These are phyloP conservation scores for Aegilops tauschii DNA, from an alignment of 176 grass and related monocot genomes.

Conservation along the genomic window DNA sequence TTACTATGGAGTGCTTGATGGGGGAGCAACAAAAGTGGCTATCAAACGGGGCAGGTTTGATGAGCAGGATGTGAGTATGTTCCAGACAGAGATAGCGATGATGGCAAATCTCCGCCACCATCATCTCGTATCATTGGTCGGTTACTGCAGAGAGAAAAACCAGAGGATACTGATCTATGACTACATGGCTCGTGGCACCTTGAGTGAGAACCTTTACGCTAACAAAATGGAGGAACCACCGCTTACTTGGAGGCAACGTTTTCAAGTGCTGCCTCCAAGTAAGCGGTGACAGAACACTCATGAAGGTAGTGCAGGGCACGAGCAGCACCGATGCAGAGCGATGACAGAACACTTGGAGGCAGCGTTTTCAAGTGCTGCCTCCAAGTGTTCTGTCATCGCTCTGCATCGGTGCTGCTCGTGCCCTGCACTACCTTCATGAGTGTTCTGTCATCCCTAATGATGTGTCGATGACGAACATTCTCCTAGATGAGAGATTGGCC, in stretches of 20 bases:
- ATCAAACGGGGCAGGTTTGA: background rate
- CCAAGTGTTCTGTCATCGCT: no score
- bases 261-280: no score
- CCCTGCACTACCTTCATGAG: background rate
- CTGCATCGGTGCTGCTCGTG: background rate
- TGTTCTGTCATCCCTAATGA: background rate
- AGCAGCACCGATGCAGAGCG: background rate
- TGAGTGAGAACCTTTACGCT: background rate
- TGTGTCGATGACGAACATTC: background rate
- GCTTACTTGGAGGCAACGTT: background rate
- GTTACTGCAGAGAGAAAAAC: background rate
- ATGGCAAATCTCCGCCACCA: background rate
- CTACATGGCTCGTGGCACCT: background rate
- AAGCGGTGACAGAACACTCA: background rate
- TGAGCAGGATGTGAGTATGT: background rate
- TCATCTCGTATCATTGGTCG: background rate
- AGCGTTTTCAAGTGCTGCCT: no score
- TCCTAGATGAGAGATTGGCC: background rate
- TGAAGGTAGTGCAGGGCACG: background rate
- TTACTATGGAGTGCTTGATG: background rate
- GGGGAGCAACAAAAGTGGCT: background rate
- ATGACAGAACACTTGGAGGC: no score
- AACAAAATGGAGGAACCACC: background rate
- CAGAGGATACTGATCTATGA: background rate
- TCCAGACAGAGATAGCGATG: background rate